Evolutionary conservation across 2,329 filamentous ascomycete species (phyloP), one percentile per base, ranked within the genome.

Genomic region (Celoporthe dispersa): DNA sequence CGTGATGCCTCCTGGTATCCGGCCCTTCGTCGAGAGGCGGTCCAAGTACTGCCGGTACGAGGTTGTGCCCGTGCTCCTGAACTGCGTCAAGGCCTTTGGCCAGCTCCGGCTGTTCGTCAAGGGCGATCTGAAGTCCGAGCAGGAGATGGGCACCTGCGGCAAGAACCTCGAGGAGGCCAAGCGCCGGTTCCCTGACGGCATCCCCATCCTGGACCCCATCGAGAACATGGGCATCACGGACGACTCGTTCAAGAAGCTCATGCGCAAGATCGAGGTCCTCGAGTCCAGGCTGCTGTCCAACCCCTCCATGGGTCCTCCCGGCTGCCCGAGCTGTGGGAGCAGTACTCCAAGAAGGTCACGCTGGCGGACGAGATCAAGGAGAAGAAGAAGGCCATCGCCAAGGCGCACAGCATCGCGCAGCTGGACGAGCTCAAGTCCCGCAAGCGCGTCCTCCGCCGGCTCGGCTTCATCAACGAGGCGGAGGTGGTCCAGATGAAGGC

Each of bases 401-500:
- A 92, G 74, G 94, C 94, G 0, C 89, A 97, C 78, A 94, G 92
- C 71, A 92, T 98, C 70, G 91, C 96, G 70, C 95, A 99, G 80
- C 87, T 98, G 73, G 96, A 99, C 76, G 96, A 99, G 81, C 87
- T 99, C 72, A 98, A 98, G 84, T 94, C 93, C 73, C 91, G 96
- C 72, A 99, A 98, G 84, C 92, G 96, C 75, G 96, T 99, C 5
- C 87, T 99, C 39, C 93, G 97, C 62, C 93, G 96, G 67, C 88
- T 99, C 14, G 94, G 93, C 5, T 99, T 99, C 82, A 97, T 98
- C 81, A 97, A 97, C 79, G 96, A 98, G 71, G 88, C 90, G 66
- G 96, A 98, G 79, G 94, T 99, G 1, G 94, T 99, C 11, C 92
- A 98, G 83, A 88, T 98, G 77, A 99, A 99, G 83, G 96, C 95